Evolutionary conservation across 441 rosid genomes (phyloP).

Genomic region (Metrosideros polymorpha): DNA sequence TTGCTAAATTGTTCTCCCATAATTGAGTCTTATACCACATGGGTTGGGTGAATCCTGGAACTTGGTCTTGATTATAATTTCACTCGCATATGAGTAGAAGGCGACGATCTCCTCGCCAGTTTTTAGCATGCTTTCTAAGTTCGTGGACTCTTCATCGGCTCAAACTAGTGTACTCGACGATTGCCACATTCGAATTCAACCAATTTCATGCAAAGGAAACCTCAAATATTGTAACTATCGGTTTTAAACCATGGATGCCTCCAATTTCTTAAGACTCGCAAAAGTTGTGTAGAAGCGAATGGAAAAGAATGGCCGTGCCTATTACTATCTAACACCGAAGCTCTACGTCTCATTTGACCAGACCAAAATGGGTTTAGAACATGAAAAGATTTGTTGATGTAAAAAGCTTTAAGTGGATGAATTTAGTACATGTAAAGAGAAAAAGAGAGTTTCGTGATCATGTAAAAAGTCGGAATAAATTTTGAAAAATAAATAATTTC

Average conservation of each 20-base stretch:
- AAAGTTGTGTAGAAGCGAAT: not conserved
- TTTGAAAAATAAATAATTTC: not conserved
- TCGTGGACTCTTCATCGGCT: not conserved
- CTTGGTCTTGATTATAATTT: too few relatives aligned
- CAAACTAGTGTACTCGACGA: fast-evolving
- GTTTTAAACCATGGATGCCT: not conserved
- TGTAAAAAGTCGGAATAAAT: not conserved
- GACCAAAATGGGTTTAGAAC: not conserved
- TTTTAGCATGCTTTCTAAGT: not conserved
- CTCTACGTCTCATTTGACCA: not conserved
- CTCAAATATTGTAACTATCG: not conserved
- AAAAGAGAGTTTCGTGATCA: not conserved
- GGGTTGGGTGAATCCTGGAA: not conserved
- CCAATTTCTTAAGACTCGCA: not conserved
- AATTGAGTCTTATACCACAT: not conserved
- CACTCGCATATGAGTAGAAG: not conserved
- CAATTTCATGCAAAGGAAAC: not conserved
- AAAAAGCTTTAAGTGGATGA: not conserved
- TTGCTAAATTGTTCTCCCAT: not conserved
- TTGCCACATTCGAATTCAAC: not conserved
- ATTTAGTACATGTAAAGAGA: not conserved
- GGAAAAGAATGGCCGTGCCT: not conserved
- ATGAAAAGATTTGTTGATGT: not conserved
- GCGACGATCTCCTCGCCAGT: not conserved
- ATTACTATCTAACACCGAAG: not conserved